Evolutionary conservation across 202 grass and related monocot genomes (phyloP).

Genomic region (Zizania palustris): DNA sequence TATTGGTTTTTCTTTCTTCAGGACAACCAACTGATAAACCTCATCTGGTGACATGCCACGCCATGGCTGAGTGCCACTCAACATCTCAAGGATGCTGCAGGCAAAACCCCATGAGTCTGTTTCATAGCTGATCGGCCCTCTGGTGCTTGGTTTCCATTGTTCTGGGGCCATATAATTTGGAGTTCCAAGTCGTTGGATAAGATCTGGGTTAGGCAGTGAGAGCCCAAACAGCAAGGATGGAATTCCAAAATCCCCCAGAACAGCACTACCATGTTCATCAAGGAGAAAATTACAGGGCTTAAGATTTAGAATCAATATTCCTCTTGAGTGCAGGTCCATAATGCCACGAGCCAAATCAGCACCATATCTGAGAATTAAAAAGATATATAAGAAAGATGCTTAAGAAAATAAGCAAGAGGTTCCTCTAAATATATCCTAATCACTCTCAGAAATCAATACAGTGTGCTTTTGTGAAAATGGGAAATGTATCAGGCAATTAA

Average conservation of each 20-base stretch:
- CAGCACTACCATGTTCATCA: slow-evolving; percentile 59
- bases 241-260: slow-evolving; percentile 90
- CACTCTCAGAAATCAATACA: not conserved
- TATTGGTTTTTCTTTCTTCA: slow-evolving; percentile 85
- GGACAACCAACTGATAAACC: slow-evolving; percentile 81
- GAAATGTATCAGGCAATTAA: slow-evolving; percentile 17
- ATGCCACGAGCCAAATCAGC: slow-evolving; percentile 74
- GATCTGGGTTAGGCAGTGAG: slow-evolving; percentile 67
- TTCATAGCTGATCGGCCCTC: slow-evolving; percentile 84
- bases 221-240: slow-evolving; percentile 76
- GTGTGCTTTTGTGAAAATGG: slow-evolving; percentile 11
- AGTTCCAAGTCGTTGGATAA: slow-evolving; percentile 81
- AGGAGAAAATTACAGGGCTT: slow-evolving; percentile 93
- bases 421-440: slow-evolving; percentile 21
- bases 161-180: slow-evolving; percentile 98
- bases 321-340: slow-evolving; percentile 70
- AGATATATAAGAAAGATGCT: slow-evolving; percentile 1
- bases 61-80: slow-evolving; percentile 87
- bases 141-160: slow-evolving; percentile 86
- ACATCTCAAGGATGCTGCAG: slow-evolving; percentile 96
- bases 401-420: slow-evolving; percentile 16
- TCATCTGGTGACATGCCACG: slow-evolving; percentile 77
- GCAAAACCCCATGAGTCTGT: slow-evolving; percentile 94
- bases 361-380: slow-evolving; percentile 63
- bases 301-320: slow-evolving; percentile 78